Evolutionary conservation across 371 early-diverging fungal genomes (phyloP), one percentile per base, ranked within the genome.

Genomic region (Mortierella sp.): DNA sequence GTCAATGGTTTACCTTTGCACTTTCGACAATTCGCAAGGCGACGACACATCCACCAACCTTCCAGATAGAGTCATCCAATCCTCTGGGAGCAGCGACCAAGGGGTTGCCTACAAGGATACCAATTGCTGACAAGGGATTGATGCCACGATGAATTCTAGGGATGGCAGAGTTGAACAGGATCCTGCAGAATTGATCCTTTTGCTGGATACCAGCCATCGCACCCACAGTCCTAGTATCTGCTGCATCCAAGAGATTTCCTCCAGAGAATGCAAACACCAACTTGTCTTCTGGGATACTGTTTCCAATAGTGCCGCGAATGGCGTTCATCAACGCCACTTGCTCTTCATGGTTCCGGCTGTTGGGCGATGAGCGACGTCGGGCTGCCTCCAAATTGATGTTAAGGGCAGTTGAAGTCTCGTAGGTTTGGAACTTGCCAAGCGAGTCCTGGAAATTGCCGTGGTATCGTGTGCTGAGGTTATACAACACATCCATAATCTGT

Each of bases 61-160:
- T 92, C 93, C 93, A 93, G 40, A 93, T 87, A 0, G 92, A 89
- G 65, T 93, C 93, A 74, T 91, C 90, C 61, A 91, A 64, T 24
- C 91, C 87, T 80, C 87, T 84, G 24, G 90, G 87, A 69, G 88
- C 85, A 10, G 91, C 91, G 2, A 89, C 80, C 37, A 89, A 80
- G 0, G 90, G 90, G 35, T 87, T 83, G 11, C 93, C 93, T 5
- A 76, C 70, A 18, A 93, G 67, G 45, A 87, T 83, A 20, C 87
- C 90, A 73, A 88, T 86, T 5, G 78, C 79, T n/a, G 77, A 75
- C 9, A 87, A 77, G 1, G 73, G 74, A 51, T 84, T 80, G 9
- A 92, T 73, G 0, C 90, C 92, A 20, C 70, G 74, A 35, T 88
- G 88, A 5, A 93, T 75, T 59, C 91, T 89, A 5, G 93, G 88